These are phyloP conservation scores for Aspergillus ochraceus DNA, from an alignment of 2,329 filamentous ascomycete species.

Conservation along the genomic window DNA sequence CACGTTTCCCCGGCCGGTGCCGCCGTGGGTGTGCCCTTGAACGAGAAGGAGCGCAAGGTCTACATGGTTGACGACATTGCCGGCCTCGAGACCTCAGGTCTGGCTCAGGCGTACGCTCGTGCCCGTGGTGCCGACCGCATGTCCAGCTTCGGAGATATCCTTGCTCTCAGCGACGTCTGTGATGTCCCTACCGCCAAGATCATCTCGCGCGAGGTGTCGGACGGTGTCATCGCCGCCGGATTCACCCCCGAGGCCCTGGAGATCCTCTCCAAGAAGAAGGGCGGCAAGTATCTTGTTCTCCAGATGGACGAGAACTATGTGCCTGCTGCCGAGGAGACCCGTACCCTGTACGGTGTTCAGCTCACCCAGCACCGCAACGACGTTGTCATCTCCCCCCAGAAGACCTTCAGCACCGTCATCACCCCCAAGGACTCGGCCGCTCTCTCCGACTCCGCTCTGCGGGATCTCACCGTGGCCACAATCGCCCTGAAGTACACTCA, in stretches of 20 bases:
- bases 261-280: conserved; percentile 97
- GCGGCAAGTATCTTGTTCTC: conserved; percentile 91
- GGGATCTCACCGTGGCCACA: conserved; percentile 90
- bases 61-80: conserved; percentile 98
- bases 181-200: conserved; percentile 95
- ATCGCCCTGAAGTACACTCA: conserved; percentile 99
- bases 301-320: conserved; percentile 89
- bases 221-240: conserved; percentile 89
- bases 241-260: conserved; percentile 84
- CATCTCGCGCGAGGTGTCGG: conserved; percentile 95
- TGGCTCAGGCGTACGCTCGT: conserved; percentile 94
- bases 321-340: conserved; percentile 71
- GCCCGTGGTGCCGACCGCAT: conserved; percentile 95
- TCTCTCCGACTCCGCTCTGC: conserved; percentile 77
- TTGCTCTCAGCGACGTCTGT: conserved; percentile 86
- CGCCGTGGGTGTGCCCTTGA: conserved; percentile 86
- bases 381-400: conserved; percentile 74
- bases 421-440: conserved; percentile 75
- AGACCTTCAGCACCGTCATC: conserved; percentile 80
- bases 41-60: conserved; percentile 86
- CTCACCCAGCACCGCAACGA: conserved; percentile 93
- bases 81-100: conserved; percentile 78
- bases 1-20: conserved; percentile 97
- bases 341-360: conserved; percentile 86
- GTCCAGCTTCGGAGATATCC: conserved; percentile 97